Conservation (phyloP, 169 alveolate species). For the Cryptosporidium meleagridis region DNA sequence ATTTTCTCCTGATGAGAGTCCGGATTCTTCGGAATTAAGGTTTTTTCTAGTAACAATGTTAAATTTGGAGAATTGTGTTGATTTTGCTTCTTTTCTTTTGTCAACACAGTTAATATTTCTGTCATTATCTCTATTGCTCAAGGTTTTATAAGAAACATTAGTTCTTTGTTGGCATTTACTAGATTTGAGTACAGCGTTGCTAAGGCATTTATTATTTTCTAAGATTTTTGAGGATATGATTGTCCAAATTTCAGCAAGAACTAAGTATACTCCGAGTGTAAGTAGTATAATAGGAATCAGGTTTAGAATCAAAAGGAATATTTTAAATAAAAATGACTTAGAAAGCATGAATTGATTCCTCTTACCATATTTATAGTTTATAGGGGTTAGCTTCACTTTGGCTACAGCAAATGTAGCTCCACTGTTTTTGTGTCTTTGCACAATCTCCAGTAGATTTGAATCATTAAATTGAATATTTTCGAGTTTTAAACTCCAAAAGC, state of each 20-base stretch:
- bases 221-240: not conserved
- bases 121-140: not conserved
- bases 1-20: slow-evolving; percentile 6
- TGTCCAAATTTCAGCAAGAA: not conserved
- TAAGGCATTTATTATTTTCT: not conserved
- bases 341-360: not conserved
- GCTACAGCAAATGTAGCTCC: not conserved
- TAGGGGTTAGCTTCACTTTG: not conserved
- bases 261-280: not conserved
- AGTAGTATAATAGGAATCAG: not conserved
- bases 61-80: not conserved
- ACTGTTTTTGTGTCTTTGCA: slow-evolving; percentile 20
- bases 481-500: slow-evolving; percentile 31
- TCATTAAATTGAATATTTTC: not conserved
- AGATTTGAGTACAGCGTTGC: not conserved
- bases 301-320: not conserved
- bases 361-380: not conserved
- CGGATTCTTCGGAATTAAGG: slow-evolving; percentile 25
- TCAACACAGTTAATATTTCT: not conserved
- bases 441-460: slow-evolving; percentile 5
- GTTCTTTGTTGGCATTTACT: not conserved
- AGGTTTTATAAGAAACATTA: not conserved
- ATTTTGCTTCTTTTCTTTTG: not conserved
- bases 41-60: not conserved
- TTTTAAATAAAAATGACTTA: not conserved